phyloP scores from a whole-genome alignment of 2,329 filamentous ascomycete genomes.

The Gnomoniopsis sp. region DNA sequence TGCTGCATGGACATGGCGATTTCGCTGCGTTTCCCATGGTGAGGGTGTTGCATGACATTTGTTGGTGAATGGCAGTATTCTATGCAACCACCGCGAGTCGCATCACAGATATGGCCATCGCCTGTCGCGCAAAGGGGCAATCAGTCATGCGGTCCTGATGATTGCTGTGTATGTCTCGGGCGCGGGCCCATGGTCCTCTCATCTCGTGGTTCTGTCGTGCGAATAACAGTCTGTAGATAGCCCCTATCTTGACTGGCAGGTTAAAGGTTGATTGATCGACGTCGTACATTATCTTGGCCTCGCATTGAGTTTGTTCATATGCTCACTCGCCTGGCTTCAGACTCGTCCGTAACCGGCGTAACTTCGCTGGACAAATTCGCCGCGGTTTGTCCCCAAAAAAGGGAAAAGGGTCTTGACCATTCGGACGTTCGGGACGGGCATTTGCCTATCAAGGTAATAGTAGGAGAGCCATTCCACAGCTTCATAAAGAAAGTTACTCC shows the following conservation, averaged over 20 bases:
- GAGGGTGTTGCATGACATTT: not conserved
- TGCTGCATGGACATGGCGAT: not conserved
- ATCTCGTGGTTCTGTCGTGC: not conserved
- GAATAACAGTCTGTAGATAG: not conserved
- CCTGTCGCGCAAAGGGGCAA: not conserved
- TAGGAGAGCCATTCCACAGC: too few relatives aligned
- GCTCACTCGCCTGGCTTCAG: not conserved
- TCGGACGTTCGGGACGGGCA: too few relatives aligned
- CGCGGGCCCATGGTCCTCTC: too few relatives aligned
- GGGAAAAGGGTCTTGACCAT: too few relatives aligned
- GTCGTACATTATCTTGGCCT: not conserved
- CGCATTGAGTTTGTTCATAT: not conserved
- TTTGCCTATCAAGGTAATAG: too few relatives aligned
- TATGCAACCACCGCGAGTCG: not conserved
- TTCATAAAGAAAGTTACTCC: too few relatives aligned
- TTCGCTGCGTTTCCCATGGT: not conserved
- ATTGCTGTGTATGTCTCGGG: too few relatives aligned
- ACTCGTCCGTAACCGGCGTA: too few relatives aligned
- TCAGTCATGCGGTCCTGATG: too few relatives aligned
- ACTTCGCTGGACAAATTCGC: not conserved
- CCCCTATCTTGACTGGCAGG: too few relatives aligned
- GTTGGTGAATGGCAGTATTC: not conserved
- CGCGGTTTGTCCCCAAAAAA: too few relatives aligned
- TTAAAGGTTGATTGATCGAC: not conserved
- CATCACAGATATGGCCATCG: not conserved